Conservation (phyloP, 148 eudicot genomes). For the Drosera capensis region DNA sequence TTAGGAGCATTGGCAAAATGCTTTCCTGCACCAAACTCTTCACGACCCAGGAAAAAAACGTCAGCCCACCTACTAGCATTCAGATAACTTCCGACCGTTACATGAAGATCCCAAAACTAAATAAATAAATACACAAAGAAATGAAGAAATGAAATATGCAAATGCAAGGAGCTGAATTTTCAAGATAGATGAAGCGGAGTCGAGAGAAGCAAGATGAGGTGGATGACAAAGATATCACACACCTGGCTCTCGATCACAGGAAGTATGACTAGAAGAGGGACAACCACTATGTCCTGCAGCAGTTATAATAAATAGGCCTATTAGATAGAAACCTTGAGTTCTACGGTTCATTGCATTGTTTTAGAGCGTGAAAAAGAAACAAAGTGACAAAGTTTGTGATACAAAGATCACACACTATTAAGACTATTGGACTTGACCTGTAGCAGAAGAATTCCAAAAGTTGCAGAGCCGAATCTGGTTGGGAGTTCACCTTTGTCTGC, state of each 20-base stretch:
- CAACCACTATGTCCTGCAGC: slow-evolving; percentile 97
- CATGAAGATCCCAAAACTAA: not conserved
- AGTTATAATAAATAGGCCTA: slow-evolving; percentile 5
- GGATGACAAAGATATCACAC: not conserved
- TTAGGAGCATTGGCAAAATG: slow-evolving; percentile 70
- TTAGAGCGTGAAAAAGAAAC: not conserved
- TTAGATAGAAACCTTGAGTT: not conserved
- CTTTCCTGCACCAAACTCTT: slow-evolving; percentile 73
- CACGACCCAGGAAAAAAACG: slow-evolving; percentile 11
- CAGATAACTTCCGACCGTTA: not conserved
- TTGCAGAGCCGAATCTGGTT: slow-evolving; percentile 91
- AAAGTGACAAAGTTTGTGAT: not conserved
- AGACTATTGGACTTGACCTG: slow-evolving; percentile 36
- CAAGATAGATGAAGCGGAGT: no score
- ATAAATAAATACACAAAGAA: not conserved
- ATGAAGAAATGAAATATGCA: not conserved
- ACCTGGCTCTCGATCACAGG: slow-evolving; percentile 99
- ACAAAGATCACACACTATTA: slow-evolving; percentile 1
- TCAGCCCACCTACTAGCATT: not conserved
- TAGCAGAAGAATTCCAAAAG: slow-evolving; percentile 84
- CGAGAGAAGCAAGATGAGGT: no score
- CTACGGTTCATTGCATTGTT: slow-evolving; percentile 3
- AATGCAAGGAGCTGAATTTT: no score
- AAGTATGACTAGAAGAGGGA: slow-evolving; percentile 93
- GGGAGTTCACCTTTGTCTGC: slow-evolving; percentile 99